Percentiles rank a stretch among this genome's conserved stretches.
Conservation (phyloP, 2,329 filamentous ascomycete species). For the Pseudocercospora fuligena region DNA sequence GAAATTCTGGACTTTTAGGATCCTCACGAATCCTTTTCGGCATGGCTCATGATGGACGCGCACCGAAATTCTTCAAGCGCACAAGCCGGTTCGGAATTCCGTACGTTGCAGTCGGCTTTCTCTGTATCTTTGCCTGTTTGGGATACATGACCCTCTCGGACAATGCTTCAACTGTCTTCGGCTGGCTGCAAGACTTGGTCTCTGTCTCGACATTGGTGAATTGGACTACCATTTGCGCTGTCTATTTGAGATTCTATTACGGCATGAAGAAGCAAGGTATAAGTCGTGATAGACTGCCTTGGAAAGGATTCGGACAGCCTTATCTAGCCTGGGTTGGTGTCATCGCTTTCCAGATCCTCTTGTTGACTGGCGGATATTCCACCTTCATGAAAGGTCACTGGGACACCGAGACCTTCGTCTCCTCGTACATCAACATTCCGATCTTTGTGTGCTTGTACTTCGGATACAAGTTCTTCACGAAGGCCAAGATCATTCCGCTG, state of each 20-base stretch:
- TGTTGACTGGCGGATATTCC: constrained; percentile 49
- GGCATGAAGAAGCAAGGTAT: constrained; percentile 60
- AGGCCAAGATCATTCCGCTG: constrained; percentile 50
- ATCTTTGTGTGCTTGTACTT: constrained; percentile 61
- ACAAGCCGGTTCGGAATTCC: constrained; percentile 34
- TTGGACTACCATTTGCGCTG: constrained; percentile 67
- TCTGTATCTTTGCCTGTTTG: constrained; percentile 19
- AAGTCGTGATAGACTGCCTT: constrained; percentile 64
- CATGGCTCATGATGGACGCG: constrained; percentile 66
- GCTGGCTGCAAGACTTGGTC: constrained; percentile 69
- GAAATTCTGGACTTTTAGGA: constrained; percentile 59
- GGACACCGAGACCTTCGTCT: constrained; percentile 63
- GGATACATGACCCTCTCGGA: constrained; percentile 23
- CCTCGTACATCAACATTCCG: constrained; percentile 64
- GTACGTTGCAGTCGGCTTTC: constrained; percentile 25
- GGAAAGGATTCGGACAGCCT: constrained; percentile 69
- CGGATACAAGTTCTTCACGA: constrained; percentile 60
- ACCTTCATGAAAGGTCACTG: constrained; percentile 64
- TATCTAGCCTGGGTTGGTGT: constrained; percentile 63
- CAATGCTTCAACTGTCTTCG: constrained; percentile 50
- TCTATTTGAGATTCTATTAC: constrained; percentile 66
- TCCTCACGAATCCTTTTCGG: constrained; percentile 58
- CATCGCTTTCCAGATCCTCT: constrained; percentile 60
- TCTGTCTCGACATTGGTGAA: constrained; percentile 69
- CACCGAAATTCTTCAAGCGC: constrained; percentile 58